These are phyloP conservation scores for Trichoderma breve DNA, from an alignment of 2,329 filamentous ascomycete species.

Conservation along the genomic window DNA sequence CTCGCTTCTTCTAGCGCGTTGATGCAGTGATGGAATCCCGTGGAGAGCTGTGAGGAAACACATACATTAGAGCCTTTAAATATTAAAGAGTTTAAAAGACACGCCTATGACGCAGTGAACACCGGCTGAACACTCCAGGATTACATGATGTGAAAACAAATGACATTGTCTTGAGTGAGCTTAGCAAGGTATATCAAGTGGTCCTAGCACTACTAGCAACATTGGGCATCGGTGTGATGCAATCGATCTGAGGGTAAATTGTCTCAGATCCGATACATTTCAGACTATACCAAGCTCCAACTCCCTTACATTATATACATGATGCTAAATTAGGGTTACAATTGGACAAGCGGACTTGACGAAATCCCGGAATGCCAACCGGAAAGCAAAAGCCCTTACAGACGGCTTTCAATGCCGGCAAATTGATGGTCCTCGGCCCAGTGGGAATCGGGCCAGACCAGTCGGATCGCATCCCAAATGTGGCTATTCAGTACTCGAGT, in stretches of 20 bases:
- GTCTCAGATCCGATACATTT: conserved; percentile 12
- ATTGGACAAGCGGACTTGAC: not conserved
- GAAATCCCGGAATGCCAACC: not conserved
- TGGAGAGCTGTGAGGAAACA: not conserved
- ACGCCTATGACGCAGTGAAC: not conserved
- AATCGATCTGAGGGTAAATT: not conserved
- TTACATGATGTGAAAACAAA: not conserved
- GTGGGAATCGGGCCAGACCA: conserved; percentile 86
- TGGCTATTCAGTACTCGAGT: conserved; percentile 53
- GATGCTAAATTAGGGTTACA: not conserved
- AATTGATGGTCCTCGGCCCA: conserved; percentile 74
- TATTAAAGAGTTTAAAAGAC: not conserved
- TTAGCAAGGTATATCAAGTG: not conserved
- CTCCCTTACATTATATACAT: conserved; percentile 5
- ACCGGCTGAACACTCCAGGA: not conserved
- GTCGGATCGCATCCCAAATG: conserved; percentile 89
- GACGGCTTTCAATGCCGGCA: conserved; percentile 71
- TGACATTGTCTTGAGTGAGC: not conserved
- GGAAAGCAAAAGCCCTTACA: conserved; percentile 49
- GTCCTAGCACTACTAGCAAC: not conserved
- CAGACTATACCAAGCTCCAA: not conserved
- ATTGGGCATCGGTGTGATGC: not conserved
- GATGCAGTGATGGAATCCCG: conserved; percentile 17
- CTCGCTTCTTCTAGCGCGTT: conserved; percentile 19
- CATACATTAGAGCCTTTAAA: not conserved